phyloP scores from a whole-genome alignment of 176 grass and related monocot genomes.

The Aegilops tauschii region DNA sequence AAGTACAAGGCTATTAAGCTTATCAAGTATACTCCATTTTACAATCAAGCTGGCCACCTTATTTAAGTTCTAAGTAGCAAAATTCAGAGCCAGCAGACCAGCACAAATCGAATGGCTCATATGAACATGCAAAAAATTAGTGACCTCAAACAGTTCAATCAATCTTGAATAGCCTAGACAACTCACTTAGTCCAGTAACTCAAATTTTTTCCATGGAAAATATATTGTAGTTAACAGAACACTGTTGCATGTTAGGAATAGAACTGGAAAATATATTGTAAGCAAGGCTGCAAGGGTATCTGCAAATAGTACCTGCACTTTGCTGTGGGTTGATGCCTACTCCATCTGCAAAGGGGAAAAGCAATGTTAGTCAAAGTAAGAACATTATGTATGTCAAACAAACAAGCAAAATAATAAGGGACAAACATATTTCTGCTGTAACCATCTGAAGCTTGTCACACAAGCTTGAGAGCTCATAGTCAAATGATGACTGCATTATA shows the following conservation, averaged over 20 bases:
- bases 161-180: not conserved
- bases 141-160: not conserved
- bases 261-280: no score
- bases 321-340: slow-evolving; percentile 97
- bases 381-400: not conserved
- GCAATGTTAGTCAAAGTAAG: not conserved
- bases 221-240: not conserved
- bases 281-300: not conserved
- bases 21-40: not conserved
- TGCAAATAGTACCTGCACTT: slow-evolving; percentile 72
- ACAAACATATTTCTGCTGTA: not conserved
- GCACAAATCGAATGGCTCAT: not conserved
- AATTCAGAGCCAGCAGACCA: not conserved
- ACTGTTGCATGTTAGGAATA: no score
- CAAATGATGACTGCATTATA: not conserved
- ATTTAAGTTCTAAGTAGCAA: not conserved
- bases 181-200: not conserved
- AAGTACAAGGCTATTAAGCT: not conserved
- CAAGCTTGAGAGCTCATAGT: not conserved
- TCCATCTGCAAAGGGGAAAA: slow-evolving; percentile 62
- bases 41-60: not conserved
- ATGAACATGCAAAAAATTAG: not conserved
- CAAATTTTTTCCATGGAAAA: not conserved
- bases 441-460: not conserved
- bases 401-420: not conserved